Evolutionary conservation across 2,329 filamentous ascomycete genomes (phyloP), one percentile per base, ranked within the genome.

Genomic region (Hirsutella rhossiliensis): DNA sequence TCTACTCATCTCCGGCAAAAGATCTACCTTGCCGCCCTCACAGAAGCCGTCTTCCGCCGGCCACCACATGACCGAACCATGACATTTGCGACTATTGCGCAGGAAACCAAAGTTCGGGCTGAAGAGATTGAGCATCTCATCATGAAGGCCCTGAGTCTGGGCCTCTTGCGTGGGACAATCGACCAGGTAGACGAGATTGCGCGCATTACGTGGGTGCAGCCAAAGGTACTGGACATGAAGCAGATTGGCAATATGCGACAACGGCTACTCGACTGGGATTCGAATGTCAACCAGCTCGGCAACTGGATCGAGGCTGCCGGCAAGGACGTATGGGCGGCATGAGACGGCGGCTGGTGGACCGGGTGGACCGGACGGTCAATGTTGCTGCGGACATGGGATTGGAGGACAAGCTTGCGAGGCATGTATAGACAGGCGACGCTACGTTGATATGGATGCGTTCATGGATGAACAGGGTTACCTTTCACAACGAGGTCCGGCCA

Each of bases 61-160:
- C 88, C 92, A 41, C 90, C 92, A 28, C 92, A 98, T 62, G 87
- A 97, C 71, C 85, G 92, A 50, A 83, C 87, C 56, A 92, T 98
- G 83, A 84, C 84, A 5, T 98, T 98, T 67, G 69, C 73, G 43
- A 86, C 87, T 41, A 96, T 98, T 58, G 78, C 85, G 5, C 75
- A 84, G 53, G 90, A 97, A 71, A 98, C 92, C 4, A 94, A 95
- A 66, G 89, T 98, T 42, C 77, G 80, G 54, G 78, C 81, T 3
- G 80, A 92, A 56, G 87, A 97, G 69, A 97, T 98, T 54, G 92
- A 98, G 73, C 90, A 97, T 63, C 70, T 98, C 51, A 85, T 98
- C 57, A 98, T 98, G 92, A 97, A 96, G 73, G 92, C 92, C n/a
- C 68, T 98, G 56, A 96, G 89, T 59, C 67, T 98, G 54, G 92